Conservation (phyloP, 805 yeast species). For the Cephaloascus albidus region DNA sequence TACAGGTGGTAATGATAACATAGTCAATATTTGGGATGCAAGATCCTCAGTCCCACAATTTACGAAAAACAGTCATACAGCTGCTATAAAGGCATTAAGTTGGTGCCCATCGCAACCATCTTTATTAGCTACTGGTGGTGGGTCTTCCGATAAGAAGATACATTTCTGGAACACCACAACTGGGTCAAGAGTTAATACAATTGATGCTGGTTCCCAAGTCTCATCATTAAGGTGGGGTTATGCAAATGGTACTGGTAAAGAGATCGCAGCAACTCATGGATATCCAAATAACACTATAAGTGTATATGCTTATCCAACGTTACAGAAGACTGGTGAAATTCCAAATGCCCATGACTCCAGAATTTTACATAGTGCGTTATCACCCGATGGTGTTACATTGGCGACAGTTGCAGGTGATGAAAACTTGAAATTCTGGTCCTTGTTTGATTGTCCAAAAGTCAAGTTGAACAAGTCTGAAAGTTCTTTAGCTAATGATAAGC, state of each 20-base stretch:
- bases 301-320: conserved; percentile 77
- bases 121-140: conserved; percentile 94
- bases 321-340: conserved; percentile 83
- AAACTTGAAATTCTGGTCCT: conserved; percentile 88
- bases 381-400: conserved; percentile 84
- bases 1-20: conserved; percentile 90
- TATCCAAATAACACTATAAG: conserved; percentile 80
- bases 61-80: conserved; percentile 71
- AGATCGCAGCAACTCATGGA: conserved; percentile 91
- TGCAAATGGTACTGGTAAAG: conserved; percentile 60
- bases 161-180: conserved; percentile 95
- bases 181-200: conserved; percentile 77
- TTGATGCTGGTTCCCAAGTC: conserved; percentile 90
- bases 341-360: conserved; percentile 83
- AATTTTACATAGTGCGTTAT: conserved; percentile 70
- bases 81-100: conserved; percentile 91
- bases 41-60: conserved; percentile 61
- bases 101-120: conserved; percentile 89
- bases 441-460: conserved; percentile 45
- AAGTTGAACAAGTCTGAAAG: conserved; percentile 11
- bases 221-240: conserved; percentile 92
- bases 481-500: conserved; percentile 28
- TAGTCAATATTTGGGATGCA: conserved; percentile 90
- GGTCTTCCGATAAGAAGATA: conserved; percentile 78
- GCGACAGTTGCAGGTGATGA: conserved; percentile 97